Evolutionary conservation across 257 asterid genomes (phyloP).

Genomic region (Henckelia pumila): DNA sequence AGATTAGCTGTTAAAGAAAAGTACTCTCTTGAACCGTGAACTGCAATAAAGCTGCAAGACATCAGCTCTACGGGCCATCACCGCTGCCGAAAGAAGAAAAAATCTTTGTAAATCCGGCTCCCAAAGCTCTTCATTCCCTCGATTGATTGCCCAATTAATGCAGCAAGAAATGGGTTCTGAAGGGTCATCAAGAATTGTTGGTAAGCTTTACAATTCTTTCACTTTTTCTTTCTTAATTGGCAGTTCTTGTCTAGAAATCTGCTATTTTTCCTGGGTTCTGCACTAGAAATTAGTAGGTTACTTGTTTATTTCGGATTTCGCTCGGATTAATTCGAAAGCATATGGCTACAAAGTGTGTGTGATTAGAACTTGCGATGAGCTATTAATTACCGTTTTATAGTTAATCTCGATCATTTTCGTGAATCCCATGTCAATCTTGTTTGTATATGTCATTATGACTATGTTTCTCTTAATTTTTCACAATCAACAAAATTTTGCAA

Average conservation of each 20-base stretch:
- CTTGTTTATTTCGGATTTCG: too few species aligned
- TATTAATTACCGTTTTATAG: background rate
- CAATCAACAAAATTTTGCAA: too few species aligned
- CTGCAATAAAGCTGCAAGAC: constrained; percentile 18
- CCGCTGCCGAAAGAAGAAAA: background rate
- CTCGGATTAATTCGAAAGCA: constrained; percentile 13
- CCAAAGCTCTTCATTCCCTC: constrained; percentile 2
- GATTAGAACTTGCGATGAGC: background rate
- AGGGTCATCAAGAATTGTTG: constrained; percentile 63
- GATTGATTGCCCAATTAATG: constrained; percentile 9
- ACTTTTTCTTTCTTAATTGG: background rate
- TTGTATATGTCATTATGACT: background rate
- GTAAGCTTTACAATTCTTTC: constrained; percentile 36
- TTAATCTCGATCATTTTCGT: background rate
- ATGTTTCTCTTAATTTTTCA: too few species aligned
- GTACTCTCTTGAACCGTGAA: constrained; percentile 2
- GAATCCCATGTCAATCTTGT: background rate
- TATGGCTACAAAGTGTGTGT: constrained; percentile 23
- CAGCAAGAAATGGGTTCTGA: constrained; percentile 57
- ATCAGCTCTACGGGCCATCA: background rate
- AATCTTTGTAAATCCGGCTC: constrained; percentile 5
- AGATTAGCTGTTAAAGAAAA: too few species aligned
- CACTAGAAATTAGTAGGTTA: too few species aligned
- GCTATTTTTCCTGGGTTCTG: background rate
- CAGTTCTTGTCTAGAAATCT: background rate